A percentile compares a stretch with the other conserved stretches of the same genome.
phyloP scores from a whole-genome alignment of 768 basidiomycete species.

The Tricholoma sp. region DNA sequence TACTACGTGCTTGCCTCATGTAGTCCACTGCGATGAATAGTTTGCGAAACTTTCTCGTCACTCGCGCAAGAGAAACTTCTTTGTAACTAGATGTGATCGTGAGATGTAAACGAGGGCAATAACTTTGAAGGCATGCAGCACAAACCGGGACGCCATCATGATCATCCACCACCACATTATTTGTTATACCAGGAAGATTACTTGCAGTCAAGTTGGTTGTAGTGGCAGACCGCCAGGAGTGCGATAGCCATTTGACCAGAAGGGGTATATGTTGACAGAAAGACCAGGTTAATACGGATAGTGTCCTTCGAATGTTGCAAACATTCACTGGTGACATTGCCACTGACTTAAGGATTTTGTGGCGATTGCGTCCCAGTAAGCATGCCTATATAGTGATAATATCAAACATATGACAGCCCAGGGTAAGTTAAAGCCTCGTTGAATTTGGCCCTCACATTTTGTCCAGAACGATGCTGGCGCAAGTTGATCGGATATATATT shows the following conservation, averaged over 20 bases:
- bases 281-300: not conserved
- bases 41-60: not conserved
- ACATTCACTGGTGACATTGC: too few species aligned
- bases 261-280: not conserved
- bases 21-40: not conserved
- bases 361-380: not conserved
- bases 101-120: not conserved
- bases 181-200: not conserved
- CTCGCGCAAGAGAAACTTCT: not conserved
- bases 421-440: not conserved
- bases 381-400: not conserved
- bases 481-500: not conserved
- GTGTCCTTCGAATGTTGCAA: not conserved
- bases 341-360: not conserved
- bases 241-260: not conserved
- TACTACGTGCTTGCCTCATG: not conserved
- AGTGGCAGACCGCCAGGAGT: not conserved
- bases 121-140: not conserved
- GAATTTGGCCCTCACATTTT: not conserved
- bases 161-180: not conserved
- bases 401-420: not conserved
- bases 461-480: not conserved
- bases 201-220: not conserved
- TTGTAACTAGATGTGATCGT: not conserved
- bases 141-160: not conserved